Base-by-base conservation (phyloP, 148 eudicot species). In the Vaccinium myrtillus region DNA sequence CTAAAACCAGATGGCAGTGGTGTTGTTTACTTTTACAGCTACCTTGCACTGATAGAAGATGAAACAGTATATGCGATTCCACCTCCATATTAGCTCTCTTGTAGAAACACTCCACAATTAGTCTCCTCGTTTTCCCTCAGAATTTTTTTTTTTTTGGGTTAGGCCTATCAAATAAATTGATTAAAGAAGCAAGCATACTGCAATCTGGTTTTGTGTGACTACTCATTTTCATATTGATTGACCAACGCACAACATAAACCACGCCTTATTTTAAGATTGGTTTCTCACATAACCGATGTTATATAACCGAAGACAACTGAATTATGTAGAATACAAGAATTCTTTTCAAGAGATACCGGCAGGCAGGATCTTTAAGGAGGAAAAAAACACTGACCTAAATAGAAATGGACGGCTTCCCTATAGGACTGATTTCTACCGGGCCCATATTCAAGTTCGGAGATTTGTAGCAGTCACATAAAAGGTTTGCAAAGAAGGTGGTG, bases 391-490 rank as follows among this genome's bases (percentile, higher is more conserved):
- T 81, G 59, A 89, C 93, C 93, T 88, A 91, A 87, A 51, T 88
- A 83, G 46, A 54, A 61, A 18, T 82, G 50, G 46, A 87, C 90
- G 67, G 93, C 93, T 51, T 91, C 90, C 83, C 87, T 11, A 82
- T 86, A 91, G 23, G 90, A 89, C 11, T 84, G 87, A 32, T 91
- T 90, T 56, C 83, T 86, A 51, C 70, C 25, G 43, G 84, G 87
- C 49, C 89, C 90, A n/a, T 4, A 51, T 58, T 87, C 81, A 46
- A 89, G 94, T 71, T 91, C 87, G 87, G 88, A 71, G 85, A 89
- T 39, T 65, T 54, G 82, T 91, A 90, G 88, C 91, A 87, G 54
- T 91, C 83, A 51, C 86, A 88, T 25, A 91, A 87, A 80, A 91
- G 85, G 58, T 63, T 59, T 7, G 89, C 87, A 79, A 90, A 90